Base-by-base conservation (phyloP, 2,329 filamentous ascomycete species). In the Beauveria brongniartii region DNA sequence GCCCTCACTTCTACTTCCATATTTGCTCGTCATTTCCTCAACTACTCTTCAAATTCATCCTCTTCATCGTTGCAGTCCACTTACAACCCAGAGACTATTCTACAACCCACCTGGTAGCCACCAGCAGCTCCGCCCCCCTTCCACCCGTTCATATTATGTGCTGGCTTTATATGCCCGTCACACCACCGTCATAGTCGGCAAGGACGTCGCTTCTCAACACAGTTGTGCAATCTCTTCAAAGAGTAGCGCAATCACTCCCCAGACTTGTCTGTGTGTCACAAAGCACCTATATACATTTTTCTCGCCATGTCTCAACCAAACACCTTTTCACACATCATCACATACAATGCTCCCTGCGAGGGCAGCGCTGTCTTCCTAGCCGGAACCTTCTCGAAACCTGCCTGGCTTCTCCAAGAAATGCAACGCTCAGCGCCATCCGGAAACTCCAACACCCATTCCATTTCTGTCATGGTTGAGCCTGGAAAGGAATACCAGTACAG, bases 401-500 rank as follows among this genome's bases (percentile, higher is more conserved):
- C 80, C 76, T 92, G 89, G 89, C 71, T 82, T 46, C 80, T 82
- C 1, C 75, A 82, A 52, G 86, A 90, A 73, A 90, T 92, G 87
- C 71, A 82, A 10, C 77, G 73, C 61, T 76, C 75, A 4, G 26
- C 30, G 14, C 74, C 75, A 34, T 77, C 80, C 10, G 73, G 78
- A 4, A 74, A 80, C 41, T 82, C 80, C n/a, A 76, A 83, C 62
- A 69, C 80, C 14, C 92, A 89, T 69, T 77, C 73, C 48, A 83
- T 83, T 62, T 72, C 78, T 1, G 77, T 90, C 50, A 70, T 78
- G 41, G 77, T 82, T 8, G 76, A 82, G 20, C 75, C 81, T 24
- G 82, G 81, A 24, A 79, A 82, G 52, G 80, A 83, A 61, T 83
- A 90, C 65, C 85, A 89, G 67, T 92, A 91, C 79, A 92, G 91